Percentiles rank a stretch among this genome's conserved stretches.
These are phyloP conservation scores for Syzygium grande DNA, from an alignment of 345 rosid genomes.

Conservation along the genomic window DNA sequence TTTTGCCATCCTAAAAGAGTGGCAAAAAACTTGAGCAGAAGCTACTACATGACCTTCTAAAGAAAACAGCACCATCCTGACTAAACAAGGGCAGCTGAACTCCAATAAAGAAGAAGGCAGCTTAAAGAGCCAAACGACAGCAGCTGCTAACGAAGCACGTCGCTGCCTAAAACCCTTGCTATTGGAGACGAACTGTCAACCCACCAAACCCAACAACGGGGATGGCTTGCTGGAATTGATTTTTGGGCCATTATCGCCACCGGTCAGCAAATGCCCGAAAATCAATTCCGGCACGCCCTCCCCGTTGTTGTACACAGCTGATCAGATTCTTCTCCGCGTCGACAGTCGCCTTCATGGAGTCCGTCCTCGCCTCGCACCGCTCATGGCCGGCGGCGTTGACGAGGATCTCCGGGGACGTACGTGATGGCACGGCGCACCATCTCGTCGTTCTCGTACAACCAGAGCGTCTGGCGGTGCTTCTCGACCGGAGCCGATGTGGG, in stretches of 20 bases:
- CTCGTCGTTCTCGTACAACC: conserved; percentile 71
- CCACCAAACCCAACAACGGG: no score
- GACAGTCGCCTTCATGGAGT: conserved; percentile 2
- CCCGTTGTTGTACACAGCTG: conserved; percentile 72
- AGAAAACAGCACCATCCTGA: neutral
- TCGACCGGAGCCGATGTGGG: conserved; percentile 93
- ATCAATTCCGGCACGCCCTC: conserved; percentile 95
- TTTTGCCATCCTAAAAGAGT: neutral
- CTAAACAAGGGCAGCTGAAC: neutral
- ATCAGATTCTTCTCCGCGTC: conserved; percentile 62
- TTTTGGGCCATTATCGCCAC: conserved; percentile 19
- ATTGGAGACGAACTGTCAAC: no score
- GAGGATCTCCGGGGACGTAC: conserved; percentile 90
- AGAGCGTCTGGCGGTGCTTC: conserved; percentile 73
- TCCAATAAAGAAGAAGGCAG: neutral
- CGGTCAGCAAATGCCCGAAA: conserved; percentile 83
- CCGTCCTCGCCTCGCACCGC: conserved; percentile 40
- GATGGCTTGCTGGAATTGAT: no score
- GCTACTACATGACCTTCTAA: neutral
- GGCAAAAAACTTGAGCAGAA: neutral
- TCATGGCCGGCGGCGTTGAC: conserved; percentile 95
- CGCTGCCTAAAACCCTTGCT: conserved; percentile 20
- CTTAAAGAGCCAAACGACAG: neutral
- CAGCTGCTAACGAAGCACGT: no score
- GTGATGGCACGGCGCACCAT: conserved; percentile 70